Base-by-base conservation (phyloP, 1,139 yeast genomes). In the Geotrichum candidum region DNA sequence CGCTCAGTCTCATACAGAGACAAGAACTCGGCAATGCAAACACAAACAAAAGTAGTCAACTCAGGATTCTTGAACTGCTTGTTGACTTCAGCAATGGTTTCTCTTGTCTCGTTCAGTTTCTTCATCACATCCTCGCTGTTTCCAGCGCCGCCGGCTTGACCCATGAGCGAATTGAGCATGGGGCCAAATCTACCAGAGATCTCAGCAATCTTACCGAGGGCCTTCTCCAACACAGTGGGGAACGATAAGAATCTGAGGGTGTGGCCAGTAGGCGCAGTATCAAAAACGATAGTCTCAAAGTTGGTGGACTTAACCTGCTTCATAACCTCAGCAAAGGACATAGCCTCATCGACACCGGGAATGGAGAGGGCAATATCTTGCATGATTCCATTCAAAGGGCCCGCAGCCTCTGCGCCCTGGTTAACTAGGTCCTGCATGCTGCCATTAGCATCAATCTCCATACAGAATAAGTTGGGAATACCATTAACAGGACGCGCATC, bases 181-280 rank as follows among this genome's bases (percentile, higher is more conserved):
- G 98, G 98, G 1, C 99, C 99, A 70, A 94, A 84, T 70, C 84
- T 84, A 15, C 94, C 88, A 45, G 95, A 86, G 63, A 94, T 82
- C 68, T 90, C 96, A 70, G 91, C 86, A 74, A 94, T 86, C 73
- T 94, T 94, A 60, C 88, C 86, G 69, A 94, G 80, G 50, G 96
- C 82, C 75, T 90, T 90, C 69, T 91, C 95, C 65, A 94, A 79
- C 4, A 97, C 92, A 25, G 95, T 83, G 41, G 99, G 99, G 70
- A 94, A 84, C 76, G 92, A 97, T 73, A 94, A 81, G 77, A 94
- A 94, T 72, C 99, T 84, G 68, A 94, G 81, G 1, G 99, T 94
- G 76, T 94, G 99, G 51, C 99, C 99, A 0, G 99, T 94, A 68
- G 99, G 99, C 0, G 99, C 99, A 27, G 99, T 94, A 74, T 94